Base-by-base conservation (phyloP, 192 early-diverging fungal species). In the Backusella parvicylindrica region DNA sequence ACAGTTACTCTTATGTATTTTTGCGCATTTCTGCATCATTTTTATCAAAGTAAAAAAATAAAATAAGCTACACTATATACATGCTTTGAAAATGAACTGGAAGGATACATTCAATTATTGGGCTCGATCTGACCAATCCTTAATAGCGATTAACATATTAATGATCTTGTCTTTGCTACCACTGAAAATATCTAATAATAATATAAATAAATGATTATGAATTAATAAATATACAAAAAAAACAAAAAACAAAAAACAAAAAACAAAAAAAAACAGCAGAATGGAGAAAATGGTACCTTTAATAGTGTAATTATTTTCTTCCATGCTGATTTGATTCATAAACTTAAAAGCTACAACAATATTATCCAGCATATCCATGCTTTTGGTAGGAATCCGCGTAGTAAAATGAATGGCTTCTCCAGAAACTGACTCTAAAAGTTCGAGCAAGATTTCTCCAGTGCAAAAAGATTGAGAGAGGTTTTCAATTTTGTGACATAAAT, bases 71-170 rank as follows among this genome's bases (percentile, higher is more conserved):
- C 23, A 56, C 23, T 67, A 67, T 35, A 64, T 26, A 26, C 35
- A 65, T 13, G 21, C 15, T 33, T 37, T 69, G 69, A 50, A 72
- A 72, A 71, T 72, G 31, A 72, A 68, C n/a, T 26, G n/a, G 11
- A 75, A 28, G 16, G 2, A 12, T 26, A 26, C n/a, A 56, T 18
- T 56, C 11, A 56, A 5, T 56, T 3, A 26, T 26, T 56, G 9
- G 5, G 23, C 8, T 56, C 8, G 7, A 23, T 56, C 50, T 56
- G 50, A 56, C 50, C 50, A 56, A 56, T 56, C n/a, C 23, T 56
- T 37, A 21, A 36, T 23, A 2, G 65, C 1, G 16, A 67, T 3
- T 21, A 67, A 37, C 65, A 67, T 67, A 21, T 37, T n/a, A 8
- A 38, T 36, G 6, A 67, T 67, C 11, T 67, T 67, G n/a, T 38